Conservation (phyloP, 371 early-diverging fungal genomes). For the Basidiobolus heterosporus region DNA sequence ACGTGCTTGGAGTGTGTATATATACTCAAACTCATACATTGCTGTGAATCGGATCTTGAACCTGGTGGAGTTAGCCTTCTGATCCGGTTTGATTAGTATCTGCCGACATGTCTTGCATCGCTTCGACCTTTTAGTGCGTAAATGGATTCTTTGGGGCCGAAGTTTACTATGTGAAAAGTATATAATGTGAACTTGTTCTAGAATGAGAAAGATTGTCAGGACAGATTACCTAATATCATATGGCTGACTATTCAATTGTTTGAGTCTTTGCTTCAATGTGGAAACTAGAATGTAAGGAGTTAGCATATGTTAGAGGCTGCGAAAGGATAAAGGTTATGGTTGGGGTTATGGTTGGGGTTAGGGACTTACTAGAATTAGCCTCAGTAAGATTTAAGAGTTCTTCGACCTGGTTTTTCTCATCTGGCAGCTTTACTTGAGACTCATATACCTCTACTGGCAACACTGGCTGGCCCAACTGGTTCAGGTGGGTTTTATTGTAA, state of each 20-base stretch:
- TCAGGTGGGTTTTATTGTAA: neutral
- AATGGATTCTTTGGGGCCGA: constrained; percentile 68
- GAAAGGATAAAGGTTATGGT: too few relatives aligned
- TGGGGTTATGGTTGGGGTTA: too few relatives aligned
- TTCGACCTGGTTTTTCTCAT: constrained; percentile 3
- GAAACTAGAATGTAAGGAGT: constrained; percentile 22
- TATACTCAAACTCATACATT: constrained; percentile 22
- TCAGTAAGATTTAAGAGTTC: constrained; percentile 1
- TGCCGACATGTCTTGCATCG: constrained; percentile 76
- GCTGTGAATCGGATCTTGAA: constrained; percentile 80
- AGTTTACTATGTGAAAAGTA: constrained; percentile 17
- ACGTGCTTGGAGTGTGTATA: neutral
- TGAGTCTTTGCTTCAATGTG: constrained; percentile 42
- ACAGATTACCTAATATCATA: constrained; percentile 11
- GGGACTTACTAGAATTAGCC: neutral
- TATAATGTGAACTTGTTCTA: neutral
- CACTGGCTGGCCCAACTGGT: constrained; percentile 7
- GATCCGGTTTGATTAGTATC: constrained; percentile 78
- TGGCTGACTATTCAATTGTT: constrained; percentile 51
- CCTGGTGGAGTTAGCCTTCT: constrained; percentile 67
- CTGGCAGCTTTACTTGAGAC: constrained; percentile 12
- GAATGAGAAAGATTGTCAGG: neutral
- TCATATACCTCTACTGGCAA: constrained; percentile 21
- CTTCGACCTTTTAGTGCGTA: constrained; percentile 70
- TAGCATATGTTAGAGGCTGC: too few relatives aligned